Evolutionary conservation across 1,284 basidiomycete genomes (phyloP).

Genomic region (Coniferiporia weirii): DNA sequence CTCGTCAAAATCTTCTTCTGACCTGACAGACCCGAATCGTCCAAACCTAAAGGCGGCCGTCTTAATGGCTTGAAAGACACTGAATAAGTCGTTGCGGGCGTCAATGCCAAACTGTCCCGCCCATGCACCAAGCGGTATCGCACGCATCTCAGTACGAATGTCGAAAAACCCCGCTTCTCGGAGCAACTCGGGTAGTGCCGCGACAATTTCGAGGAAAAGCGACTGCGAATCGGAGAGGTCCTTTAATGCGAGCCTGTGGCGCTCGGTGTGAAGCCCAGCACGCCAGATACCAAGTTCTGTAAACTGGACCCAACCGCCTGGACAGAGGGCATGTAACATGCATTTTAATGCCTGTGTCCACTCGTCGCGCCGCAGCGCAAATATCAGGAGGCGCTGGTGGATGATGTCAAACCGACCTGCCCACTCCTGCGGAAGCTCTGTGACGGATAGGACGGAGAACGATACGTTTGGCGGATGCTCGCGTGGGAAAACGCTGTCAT

Average conservation of each 20-base stretch:
- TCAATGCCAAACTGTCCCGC: slow-evolving; percentile 19
- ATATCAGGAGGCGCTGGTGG: slow-evolving; percentile 29
- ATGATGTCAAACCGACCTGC: slow-evolving; percentile 26
- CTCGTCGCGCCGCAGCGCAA: slow-evolving; percentile 24
- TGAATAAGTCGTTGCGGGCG: slow-evolving; percentile 19
- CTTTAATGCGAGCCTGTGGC: background rate
- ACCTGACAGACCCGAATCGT: background rate
- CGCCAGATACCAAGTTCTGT: slow-evolving; percentile 20
- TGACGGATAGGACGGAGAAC: slow-evolving; percentile 18
- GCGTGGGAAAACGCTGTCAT: background rate
- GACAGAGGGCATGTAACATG: slow-evolving; percentile 26
- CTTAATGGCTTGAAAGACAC: slow-evolving; percentile 11
- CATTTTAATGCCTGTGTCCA: slow-evolving; percentile 25
- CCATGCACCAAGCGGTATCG: slow-evolving; percentile 20
- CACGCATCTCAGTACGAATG: slow-evolving; percentile 18
- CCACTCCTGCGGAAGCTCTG: slow-evolving; percentile 19
- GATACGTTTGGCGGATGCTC: slow-evolving; percentile 21
- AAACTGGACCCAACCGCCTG: slow-evolving; percentile 29
- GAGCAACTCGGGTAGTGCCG: slow-evolving; percentile 21
- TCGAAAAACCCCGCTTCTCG: slow-evolving; percentile 22
- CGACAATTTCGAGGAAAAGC: slow-evolving; percentile 19
- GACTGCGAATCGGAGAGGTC: slow-evolving; percentile 13
- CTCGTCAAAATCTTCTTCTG: slow-evolving; percentile 2
- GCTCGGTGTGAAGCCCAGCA: background rate
- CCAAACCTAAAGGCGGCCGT: background rate